Evolutionary conservation across 257 asterid species (phyloP), one percentile per base, ranked within the genome.

Genomic region (Salvia rosmarinus): DNA sequence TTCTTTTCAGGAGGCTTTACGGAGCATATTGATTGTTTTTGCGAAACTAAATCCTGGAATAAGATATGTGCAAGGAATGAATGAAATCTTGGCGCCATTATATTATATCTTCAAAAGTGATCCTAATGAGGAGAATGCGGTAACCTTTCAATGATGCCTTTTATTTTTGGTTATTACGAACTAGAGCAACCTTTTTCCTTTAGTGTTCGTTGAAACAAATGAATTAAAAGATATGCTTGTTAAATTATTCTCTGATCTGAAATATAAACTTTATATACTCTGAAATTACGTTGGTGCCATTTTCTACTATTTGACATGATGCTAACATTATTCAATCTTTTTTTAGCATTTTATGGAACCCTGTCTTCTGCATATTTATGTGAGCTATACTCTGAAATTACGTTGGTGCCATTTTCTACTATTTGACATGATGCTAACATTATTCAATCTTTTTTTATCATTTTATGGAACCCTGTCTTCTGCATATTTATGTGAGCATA

Each of bases 1-100:
- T 47, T 64, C 75, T 80, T 43, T 79, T 72, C 87, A 94, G 98
- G 97, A 87, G 76, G 85, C 97, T 42, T 79, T 94, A 79, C 84
- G 77, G 81, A 78, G 73, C 78, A 87, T 90, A 76, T 80, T 90
- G 82, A 86, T 86, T 73, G 67, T 93, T 68, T 93, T 86, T 82
- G 98, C 98, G 19, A 93, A 93, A 85, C 78, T 93, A 81, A 93
- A 93, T 83, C 98, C 98, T 40, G 97, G 98, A 74, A 89, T 93
- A 83, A 85, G 96, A 94, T 94, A 94, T 32, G 98, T 94, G 73
- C 98, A 93, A 86, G 98, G 98, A 82, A 93, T 93, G 98, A 93
- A 93, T 83, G 98, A 94, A 87, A 68, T 94, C 59, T 81, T 94
- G 83, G 98, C 98, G 0, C 98, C 98, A 54, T 76, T 94, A 21